phyloP scores from a whole-genome alignment of 73 alveolate species.

The Blepharisma stoltei region DNA sequence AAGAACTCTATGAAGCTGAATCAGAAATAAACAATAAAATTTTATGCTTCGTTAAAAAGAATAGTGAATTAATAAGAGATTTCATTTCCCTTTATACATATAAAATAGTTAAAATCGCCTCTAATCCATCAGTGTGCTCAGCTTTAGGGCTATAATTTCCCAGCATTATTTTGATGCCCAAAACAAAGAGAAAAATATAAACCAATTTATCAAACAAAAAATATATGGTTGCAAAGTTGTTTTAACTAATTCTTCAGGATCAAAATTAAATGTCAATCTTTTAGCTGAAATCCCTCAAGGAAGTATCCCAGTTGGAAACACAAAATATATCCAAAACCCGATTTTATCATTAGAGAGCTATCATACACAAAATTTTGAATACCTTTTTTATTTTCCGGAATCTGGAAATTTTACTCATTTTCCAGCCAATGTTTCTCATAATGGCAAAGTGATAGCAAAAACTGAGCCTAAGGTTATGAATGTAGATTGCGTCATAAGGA shows the following conservation, averaged over 20 bases:
- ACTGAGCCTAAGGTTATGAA: conserved; percentile 50
- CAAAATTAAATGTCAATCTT: conserved; percentile 58
- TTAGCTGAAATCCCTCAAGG: conserved; percentile 92
- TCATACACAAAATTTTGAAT: conserved; percentile 63
- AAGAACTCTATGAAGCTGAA: conserved; percentile 81
- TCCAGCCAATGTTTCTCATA: conserved; percentile 78
- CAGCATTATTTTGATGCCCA: conserved; percentile 68
- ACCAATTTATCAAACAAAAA: conserved; percentile 30
- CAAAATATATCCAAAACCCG: conserved; percentile 62
- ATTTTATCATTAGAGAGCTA: conserved; percentile 59
- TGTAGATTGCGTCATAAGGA: conserved; percentile 44
- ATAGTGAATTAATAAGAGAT: too few relatives aligned
- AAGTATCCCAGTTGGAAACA: conserved; percentile 67
- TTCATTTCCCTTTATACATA: too few relatives aligned
- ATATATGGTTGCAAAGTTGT: conserved; percentile 80
- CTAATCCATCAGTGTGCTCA: too few relatives aligned
- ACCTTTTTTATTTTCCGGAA: conserved; percentile 90
- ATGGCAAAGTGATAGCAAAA: conserved; percentile 72
- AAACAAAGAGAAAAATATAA: conserved; percentile 25
- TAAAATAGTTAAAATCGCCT: too few relatives aligned
- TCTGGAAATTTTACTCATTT: conserved; percentile 69
- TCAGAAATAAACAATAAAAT: conserved; percentile 65
- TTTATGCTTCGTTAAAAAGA: too few relatives aligned
- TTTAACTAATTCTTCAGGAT: conserved; percentile 82
- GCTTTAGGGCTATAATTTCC: too few relatives aligned